phyloP scores from a whole-genome alignment of 208 protist species.

The Trypanosoma brucei region DNA sequence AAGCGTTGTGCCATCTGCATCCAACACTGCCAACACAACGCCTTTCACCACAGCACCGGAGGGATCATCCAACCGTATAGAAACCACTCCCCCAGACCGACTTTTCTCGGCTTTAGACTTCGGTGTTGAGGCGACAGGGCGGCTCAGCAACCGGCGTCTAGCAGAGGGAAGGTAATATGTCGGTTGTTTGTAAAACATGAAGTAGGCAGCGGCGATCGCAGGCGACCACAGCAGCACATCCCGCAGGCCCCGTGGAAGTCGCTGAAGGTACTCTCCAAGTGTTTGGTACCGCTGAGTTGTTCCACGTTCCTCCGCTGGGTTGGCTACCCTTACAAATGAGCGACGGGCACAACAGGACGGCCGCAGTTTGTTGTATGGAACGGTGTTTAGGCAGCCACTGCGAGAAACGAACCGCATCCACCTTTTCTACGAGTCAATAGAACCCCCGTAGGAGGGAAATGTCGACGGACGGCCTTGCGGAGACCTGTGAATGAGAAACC shows the following conservation, averaged over 20 bases:
- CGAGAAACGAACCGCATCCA: not conserved
- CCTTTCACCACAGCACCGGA: conserved; percentile 9
- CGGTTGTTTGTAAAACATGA: conserved; percentile 39
- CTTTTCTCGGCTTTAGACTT: not conserved
- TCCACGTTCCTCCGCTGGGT: not conserved
- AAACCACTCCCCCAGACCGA: not conserved
- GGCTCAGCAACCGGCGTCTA: conserved; percentile 25
- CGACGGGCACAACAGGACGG: not conserved
- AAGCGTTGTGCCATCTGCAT: not conserved
- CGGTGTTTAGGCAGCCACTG: not conserved
- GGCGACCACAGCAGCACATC: conserved; percentile 55
- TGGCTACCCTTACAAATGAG: not conserved
- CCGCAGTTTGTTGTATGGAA: not conserved
- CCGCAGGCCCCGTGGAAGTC: conserved; percentile 37
- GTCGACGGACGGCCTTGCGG: too few species aligned
- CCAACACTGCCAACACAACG: not conserved
- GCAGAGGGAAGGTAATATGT: conserved; percentile 45
- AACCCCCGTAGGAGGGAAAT: too few species aligned
- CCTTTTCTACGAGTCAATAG: too few species aligned
- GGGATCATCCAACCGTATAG: conserved; percentile 9
- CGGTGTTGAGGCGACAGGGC: not conserved
- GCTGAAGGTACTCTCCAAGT: conserved; percentile 44
- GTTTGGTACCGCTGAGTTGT: conserved; percentile 16
- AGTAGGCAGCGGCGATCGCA: conserved; percentile 35
- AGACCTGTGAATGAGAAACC: too few species aligned